Base-by-base conservation (phyloP, 805 yeast genomes). In the Metschnikowia koreensis region DNA sequence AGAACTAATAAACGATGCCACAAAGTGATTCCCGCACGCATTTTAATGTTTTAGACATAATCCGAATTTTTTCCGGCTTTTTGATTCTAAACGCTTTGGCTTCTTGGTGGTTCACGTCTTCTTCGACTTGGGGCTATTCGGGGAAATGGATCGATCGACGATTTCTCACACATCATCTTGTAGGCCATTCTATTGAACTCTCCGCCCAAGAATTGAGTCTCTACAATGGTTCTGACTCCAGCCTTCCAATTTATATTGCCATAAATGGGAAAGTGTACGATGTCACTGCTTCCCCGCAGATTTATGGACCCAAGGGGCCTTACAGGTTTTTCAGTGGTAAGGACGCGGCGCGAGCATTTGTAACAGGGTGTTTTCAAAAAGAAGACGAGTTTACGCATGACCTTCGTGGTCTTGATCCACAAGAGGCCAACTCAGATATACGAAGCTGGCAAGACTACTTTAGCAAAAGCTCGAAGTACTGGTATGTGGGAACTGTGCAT, bases 321-420 rank as follows among this genome's bases (percentile, higher is more conserved):
- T 87, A 87, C 62, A 60, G 71, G 9, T 67, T 75, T 40, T 78
- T 87, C 60, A 76, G 84, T 33, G 94, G 93, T 1, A 69, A 69
- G 41, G 94, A 87, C 64, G 80, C 82, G 38, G 84, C 90, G 2
- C 69, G 92, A 29, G 87, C 86, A 16, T 84, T 79, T 59, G 83
- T 80, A 3, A 86, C 89, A 1, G 92, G 92, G 2, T 86, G 91
- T 59, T 81, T 87, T 52, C 63, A 67, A 39, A 73, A 74, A 34
- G 64, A 60, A 13, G 81, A 79, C 34, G 86, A 86, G 59, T 74
- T 75, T 54, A 86, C 92, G 0, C 77, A 81, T 63, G 93, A 87
- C 63, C 66, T 87, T 41, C 67, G 92, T 36, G 90, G 86, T 0
- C 66, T 86, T 22, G 82, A 80, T 51, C 58, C 59, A 5, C 66